These are phyloP conservation scores for Blastocrithidia nonstop DNA, from an alignment of 208 protist species.

Conservation along the genomic window DNA sequence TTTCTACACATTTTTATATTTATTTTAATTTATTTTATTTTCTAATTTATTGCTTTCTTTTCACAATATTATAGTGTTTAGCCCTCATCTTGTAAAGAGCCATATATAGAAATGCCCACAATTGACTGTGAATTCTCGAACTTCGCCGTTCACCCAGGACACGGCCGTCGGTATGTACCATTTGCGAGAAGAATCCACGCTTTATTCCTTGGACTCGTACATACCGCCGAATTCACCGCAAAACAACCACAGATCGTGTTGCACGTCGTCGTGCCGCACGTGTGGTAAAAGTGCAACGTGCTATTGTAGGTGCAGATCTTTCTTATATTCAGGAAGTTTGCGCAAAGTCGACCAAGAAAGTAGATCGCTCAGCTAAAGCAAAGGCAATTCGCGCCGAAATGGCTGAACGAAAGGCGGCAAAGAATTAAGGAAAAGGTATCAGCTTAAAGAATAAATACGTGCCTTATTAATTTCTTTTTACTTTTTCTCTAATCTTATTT, in stretches of 20 bases:
- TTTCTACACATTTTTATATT: too few relatives aligned
- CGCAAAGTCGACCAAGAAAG: constrained; percentile 40
- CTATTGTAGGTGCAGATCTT: constrained; percentile 78
- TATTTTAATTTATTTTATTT: not conserved
- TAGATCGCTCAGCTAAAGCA: constrained; percentile 79
- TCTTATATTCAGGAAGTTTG: constrained; percentile 83
- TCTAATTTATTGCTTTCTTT: constrained; percentile 6
- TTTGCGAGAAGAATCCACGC: constrained; percentile 90
- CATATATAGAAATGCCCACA: constrained; percentile 60
- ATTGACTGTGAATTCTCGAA: constrained; percentile 88
- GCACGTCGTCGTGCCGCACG: constrained; percentile 63
- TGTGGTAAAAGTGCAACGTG: constrained; percentile 57
- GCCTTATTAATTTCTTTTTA: too few relatives aligned
- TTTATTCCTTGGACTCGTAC: constrained; percentile 87
- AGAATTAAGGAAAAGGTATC: too few relatives aligned
- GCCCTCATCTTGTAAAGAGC: constrained; percentile 2
- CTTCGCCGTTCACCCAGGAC: constrained; percentile 87
- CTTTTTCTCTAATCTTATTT: too few relatives aligned
- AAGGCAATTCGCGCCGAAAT: constrained; percentile 81
- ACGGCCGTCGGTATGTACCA: constrained; percentile 87
- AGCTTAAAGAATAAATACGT: too few relatives aligned
- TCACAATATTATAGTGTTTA: constrained; percentile 1
- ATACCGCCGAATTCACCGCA: constrained; percentile 88
- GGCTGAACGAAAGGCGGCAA: constrained; percentile 80
- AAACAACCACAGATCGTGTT: constrained; percentile 77